Base-by-base conservation (phyloP, 495 filamentous ascomycete species). In the Lindgomyces ingoldianus region DNA sequence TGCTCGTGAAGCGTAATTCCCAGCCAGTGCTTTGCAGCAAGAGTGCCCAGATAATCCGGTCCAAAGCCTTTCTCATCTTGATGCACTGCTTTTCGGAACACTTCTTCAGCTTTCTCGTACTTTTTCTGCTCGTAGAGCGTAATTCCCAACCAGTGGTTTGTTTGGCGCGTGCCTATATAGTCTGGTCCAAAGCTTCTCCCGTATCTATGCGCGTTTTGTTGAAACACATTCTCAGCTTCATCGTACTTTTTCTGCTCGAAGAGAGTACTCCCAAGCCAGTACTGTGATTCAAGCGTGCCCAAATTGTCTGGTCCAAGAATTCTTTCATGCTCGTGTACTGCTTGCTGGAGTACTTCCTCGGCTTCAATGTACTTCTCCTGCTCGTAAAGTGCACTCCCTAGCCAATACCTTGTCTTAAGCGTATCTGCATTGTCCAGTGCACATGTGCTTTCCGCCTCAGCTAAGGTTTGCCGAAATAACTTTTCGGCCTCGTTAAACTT, bases 201-300 rank as follows among this genome's bases (percentile, higher is more conserved):
- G 19, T 52, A 18, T 18, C 8, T 48, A 4, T 54, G 10, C 8
- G 41, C 46, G n/a, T 19, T 48, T 44, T 53, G 58, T 27, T 18
- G 46, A 9, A 62, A 45, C 29, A 53, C 9, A 29, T 42, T 36
- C 21, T 53, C 48, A 44, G 58, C 58, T 30, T 52, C 29, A 53
- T 21, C 44, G 29, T 53, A 62, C 48, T 53, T 62, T 16, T 54
- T 44, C 58, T 62, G 58, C n/a, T 24, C 11, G 47, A 22, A 62
- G 48, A 62, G 46, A 25, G 33, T 26, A 2, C 19, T 30, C 22
- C 58, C 58, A 29, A 62, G 42, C 46, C 58, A 52, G 10, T 62
- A 22, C 46, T 62, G 52, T 29, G 47, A 42, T 14, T 53, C 41
- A 53, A 62, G 58, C 47, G 46, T 53, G 42, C 41, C 48, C 26